phyloP scores from a whole-genome alignment of 495 filamentous ascomycete genomes.

The Penicillium lividum region DNA sequence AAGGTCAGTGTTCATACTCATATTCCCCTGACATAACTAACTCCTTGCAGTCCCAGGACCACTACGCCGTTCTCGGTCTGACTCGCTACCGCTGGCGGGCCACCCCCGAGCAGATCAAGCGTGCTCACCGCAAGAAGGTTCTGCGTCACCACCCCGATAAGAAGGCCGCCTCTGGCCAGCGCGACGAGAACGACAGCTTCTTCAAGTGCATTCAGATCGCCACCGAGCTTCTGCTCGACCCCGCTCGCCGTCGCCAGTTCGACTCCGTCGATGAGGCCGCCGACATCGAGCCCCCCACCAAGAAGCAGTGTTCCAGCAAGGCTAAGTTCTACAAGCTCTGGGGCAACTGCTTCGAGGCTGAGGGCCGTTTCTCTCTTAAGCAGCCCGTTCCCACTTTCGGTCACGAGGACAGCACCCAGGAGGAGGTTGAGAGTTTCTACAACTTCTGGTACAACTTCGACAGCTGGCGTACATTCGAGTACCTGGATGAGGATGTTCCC shows the following conservation, averaged over 20 bases:
- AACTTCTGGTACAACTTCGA: slow-evolving; percentile 99
- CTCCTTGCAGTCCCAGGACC: slow-evolving; percentile 75
- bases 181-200: slow-evolving; percentile 91
- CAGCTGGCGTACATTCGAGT: slow-evolving; percentile 96
- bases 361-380: slow-evolving; percentile 86
- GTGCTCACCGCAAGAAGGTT: slow-evolving; percentile 98
- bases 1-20: slow-evolving; percentile 63
- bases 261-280: slow-evolving; percentile 95
- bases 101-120: slow-evolving; percentile 97
- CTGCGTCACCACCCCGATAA: slow-evolving; percentile 98
- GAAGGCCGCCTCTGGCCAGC: slow-evolving; percentile 82
- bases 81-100: slow-evolving; percentile 88
- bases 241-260: slow-evolving; percentile 89
- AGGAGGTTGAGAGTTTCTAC: slow-evolving; percentile 93
- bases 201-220: slow-evolving; percentile 99
- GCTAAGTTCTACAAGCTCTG: slow-evolving; percentile 93
- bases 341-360: slow-evolving; percentile 80
- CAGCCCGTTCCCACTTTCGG: slow-evolving; percentile 85
- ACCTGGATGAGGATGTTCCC: slow-evolving; percentile 96
- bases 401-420: slow-evolving; percentile 79
- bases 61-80: slow-evolving; percentile 95
- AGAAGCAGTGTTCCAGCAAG: slow-evolving; percentile 77
- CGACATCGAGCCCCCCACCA: slow-evolving; percentile 84
- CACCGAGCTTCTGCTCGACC: slow-evolving; percentile 88
- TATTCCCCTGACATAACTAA: slow-evolving; percentile 17